Base-by-base conservation (phyloP, 768 basidiomycete genomes). In the Suillus variegatus region DNA sequence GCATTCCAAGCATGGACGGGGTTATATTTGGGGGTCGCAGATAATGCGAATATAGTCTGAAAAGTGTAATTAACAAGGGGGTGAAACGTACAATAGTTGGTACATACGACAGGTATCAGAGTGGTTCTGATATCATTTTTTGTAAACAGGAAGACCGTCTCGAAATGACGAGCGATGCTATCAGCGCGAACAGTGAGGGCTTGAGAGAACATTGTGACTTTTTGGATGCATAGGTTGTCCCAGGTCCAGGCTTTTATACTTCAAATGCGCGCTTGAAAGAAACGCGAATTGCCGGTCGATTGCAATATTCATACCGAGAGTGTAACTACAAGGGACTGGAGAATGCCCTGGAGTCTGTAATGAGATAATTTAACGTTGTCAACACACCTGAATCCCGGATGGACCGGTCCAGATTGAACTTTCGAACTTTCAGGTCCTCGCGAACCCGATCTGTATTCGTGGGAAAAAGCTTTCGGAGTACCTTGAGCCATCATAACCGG, bases 1-100 rank as follows among this genome's bases (percentile, higher is more conserved):
- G 72, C 67, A 20, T 78, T 72, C 14, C 70, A 44, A 9, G 75
- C 6, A 6, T 57, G 68, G 10, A 54, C 62, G 10, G 60, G 32
- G 12, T 65, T 63, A 25, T 64, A 57, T 1, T 70, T 46, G 0
- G 77, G 74, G 6, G 76, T 71, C 2, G 70, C 68, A 12, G 71
- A 72, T 14, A 64, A 56, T 1, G 77, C 75, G 52, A 79, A 77
- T 28, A 78, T 44, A 12, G 72, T 77, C 79, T 80, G 28, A 60
- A 62, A 64, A 5, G 20, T 16, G 16, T 5, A 8, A 16, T 13
- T 44, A 35, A 54, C 43, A 60, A 36, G 35, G 58, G 13, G 2
- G 12, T 12, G 22, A 14, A 20, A 22, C 0, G 38, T 7, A 40
- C 1, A 25, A 63, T 35, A 35, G 7, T 13, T 20, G n/a, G 60